Evolutionary conservation across 306 rosid species (phyloP), one percentile per base, ranked within the genome.

Genomic region (Quercus agrifolia): DNA sequence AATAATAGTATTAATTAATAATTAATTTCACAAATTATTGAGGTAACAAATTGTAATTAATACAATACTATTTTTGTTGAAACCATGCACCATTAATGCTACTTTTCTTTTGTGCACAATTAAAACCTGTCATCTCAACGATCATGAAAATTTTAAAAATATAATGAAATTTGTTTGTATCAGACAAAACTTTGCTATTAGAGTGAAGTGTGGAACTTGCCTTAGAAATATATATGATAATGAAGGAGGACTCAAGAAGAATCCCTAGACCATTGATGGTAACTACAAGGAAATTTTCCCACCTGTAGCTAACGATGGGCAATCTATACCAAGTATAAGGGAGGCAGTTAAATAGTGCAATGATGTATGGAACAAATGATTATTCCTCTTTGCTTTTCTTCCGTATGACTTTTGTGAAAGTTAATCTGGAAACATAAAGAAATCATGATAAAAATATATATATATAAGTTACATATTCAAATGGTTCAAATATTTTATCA

Each of bases 371-470:
- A 76, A 92, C 78, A 75, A 89, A 87, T 52, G 98, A 94, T 79
- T 85, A 94, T 66, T 86, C 97, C 79, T 88, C 97, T 10, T 92
- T 91, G 86, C 86, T 91, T 76, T 86, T 92, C 86, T 91, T 94
- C 87, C 61, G 81, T 82, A 91, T 74, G n/a, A 94, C 89, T 81
- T 94, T 91, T 67, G 74, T 61, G 75, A 92, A 88, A 31, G 98
- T 94, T 73, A 56, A 85, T 81, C 88, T 92, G 84, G 41, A 18
- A 70, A 52, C 44, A 17, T 15, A 6, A 35, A 74, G 8, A 33
- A 33, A 33, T 33, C 41, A 0, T 33, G 2, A 33, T 33, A 33
- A 33, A 5, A 17, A 70, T 59, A 71, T 17, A 70, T 59, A 71
- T 17, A 35, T 15, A 15, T 0, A 56, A 52, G 11, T n/a, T 5